phyloP scores from a whole-genome alignment of 2,329 filamentous ascomycete species.

The Coniochaeta sp. region DNA sequence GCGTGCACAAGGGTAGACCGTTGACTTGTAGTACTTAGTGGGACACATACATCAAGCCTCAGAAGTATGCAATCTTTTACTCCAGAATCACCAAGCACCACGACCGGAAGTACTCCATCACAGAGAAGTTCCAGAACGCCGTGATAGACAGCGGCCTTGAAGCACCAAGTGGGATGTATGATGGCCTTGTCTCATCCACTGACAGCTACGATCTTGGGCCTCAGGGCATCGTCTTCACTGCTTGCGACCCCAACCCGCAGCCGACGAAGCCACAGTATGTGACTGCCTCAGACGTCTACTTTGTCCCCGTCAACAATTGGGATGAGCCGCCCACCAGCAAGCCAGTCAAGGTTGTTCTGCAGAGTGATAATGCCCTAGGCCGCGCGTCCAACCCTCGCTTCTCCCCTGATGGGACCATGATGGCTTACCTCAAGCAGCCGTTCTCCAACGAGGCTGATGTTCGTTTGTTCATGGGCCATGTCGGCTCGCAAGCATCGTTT shows the following conservation, averaged over 20 bases:
- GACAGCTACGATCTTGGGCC: constrained; percentile 24
- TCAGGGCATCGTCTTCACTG: constrained; percentile 26
- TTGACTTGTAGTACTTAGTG: constrained; percentile 17
- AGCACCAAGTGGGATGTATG: constrained; percentile 18
- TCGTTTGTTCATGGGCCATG: constrained; percentile 22
- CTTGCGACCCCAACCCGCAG: constrained; percentile 10
- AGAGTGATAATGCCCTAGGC: constrained; percentile 4
- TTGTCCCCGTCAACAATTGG: constrained; percentile 25
- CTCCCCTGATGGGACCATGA: constrained; percentile 25
- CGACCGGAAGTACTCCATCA: constrained; percentile 19
- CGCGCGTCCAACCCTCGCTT: constrained; percentile 21
- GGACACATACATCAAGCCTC: constrained; percentile 20
- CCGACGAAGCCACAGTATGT: constrained; percentile 6
- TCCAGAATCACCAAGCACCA: constrained; percentile 19
- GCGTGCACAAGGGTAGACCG: not conserved
- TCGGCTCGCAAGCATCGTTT: constrained; percentile 17
- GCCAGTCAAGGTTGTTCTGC: constrained; percentile 17
- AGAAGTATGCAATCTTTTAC: constrained; percentile 30
- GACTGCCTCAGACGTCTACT: constrained; percentile 20
- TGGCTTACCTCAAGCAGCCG: constrained; percentile 25
- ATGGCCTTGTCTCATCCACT: constrained; percentile 10
- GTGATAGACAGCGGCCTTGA: constrained; percentile 22
- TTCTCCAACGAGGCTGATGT: constrained; percentile 14
- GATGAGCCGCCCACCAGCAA: constrained; percentile 7
- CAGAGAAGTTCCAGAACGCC: constrained; percentile 22